Conservation (phyloP, 345 rosid species). For the Gossypium raimondii region DNA sequence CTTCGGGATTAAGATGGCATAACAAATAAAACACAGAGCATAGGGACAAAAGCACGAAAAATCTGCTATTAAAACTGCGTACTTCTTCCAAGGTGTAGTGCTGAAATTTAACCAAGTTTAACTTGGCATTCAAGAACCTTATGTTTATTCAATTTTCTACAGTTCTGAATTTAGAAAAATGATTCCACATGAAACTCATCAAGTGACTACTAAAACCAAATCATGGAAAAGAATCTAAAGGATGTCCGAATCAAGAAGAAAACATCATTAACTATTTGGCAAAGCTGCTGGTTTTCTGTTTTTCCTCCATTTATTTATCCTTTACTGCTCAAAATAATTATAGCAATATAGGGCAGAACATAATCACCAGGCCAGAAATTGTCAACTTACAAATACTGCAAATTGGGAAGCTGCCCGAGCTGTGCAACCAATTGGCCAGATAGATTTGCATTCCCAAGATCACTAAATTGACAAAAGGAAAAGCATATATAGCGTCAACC, state of each 20-base stretch:
- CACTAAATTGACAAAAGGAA: slow-evolving; percentile 20
- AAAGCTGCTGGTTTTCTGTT: neutral
- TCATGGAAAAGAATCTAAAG: neutral
- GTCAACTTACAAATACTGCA: slow-evolving; percentile 76
- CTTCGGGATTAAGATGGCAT: neutral
- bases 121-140: neutral
- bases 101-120: neutral
- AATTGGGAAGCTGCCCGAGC: slow-evolving; percentile 55
- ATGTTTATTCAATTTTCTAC: neutral
- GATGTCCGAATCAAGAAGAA: neutral
- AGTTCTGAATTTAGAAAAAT: neutral
- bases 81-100: neutral
- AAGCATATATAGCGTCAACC: slow-evolving; percentile 7
- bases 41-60: neutral
- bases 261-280: neutral
- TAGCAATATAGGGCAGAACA: neutral
- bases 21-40: neutral
- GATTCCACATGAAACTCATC: neutral
- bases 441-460: slow-evolving; percentile 57
- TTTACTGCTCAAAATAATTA: neutral
- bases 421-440: slow-evolving; percentile 59
- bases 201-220: neutral
- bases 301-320: neutral
- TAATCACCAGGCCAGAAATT: neutral
- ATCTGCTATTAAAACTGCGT: neutral